Conservation (phyloP, 306 rosid species). For the Vicia villosa region DNA sequence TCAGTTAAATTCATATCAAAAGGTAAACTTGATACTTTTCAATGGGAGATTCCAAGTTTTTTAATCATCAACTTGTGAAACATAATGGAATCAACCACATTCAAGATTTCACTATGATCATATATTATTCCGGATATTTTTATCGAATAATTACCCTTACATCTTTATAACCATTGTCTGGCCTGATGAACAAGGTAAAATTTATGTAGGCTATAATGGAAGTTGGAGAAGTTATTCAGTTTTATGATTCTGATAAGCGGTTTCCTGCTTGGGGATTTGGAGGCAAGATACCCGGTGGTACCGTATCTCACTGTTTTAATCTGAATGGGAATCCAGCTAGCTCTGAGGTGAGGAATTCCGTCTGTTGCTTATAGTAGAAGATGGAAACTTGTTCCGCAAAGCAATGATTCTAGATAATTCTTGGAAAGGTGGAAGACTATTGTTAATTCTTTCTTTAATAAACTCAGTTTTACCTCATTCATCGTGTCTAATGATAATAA, state of each 20-base stretch:
- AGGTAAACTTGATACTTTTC: constrained; percentile 44
- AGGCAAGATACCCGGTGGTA: constrained; percentile 48
- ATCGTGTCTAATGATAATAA: neutral
- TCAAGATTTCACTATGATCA: neutral
- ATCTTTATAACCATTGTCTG: neutral
- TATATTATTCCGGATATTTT: neutral
- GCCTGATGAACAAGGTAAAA: constrained; percentile 27
- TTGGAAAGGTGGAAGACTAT: neutral
- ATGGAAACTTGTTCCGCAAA: neutral
- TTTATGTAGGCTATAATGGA: constrained; percentile 71
- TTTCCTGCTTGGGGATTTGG: constrained; percentile 99
- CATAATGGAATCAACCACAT: neutral
- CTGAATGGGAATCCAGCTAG: constrained; percentile 53
- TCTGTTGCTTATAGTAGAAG: neutral
- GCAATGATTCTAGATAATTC: neutral
- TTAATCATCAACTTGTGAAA: neutral
- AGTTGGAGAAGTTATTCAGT: constrained; percentile 89
- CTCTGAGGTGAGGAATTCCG: constrained; percentile 55
- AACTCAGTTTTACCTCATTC: neutral
- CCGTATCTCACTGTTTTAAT: constrained; percentile 77
- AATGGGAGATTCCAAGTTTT: neutral
- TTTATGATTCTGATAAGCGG: constrained; percentile 69
- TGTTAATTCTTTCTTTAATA: neutral
- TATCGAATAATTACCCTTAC: neutral
- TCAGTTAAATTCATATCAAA: constrained; percentile 73